Base-by-base conservation (phyloP, 75 land plant genomes). In the Cryptomeria japonica region DNA sequence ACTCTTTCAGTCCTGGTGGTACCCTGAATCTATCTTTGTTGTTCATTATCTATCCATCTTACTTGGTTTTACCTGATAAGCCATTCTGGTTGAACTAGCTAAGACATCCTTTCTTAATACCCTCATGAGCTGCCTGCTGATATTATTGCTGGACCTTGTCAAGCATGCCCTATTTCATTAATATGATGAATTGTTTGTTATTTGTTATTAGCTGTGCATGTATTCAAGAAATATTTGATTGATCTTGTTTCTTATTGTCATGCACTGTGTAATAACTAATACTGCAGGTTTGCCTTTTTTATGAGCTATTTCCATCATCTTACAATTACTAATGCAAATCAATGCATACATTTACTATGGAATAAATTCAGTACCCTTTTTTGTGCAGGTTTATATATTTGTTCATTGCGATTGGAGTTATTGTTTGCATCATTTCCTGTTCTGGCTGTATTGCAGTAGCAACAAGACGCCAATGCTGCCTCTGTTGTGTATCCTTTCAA, bases 311-410 rank as follows among this genome's bases (percentile, higher is more conserved):
- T 42, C 18, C 47, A 44, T 42, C 47, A 41, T 80, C 83, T 41
- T 80, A 72, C 10, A 72, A 72, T 34, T 75, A 75, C 34, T 75
- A 13, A 34, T 75, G 37, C 14, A 12, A 31, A 75, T 32, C 34
- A 2, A 75, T 75, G 37, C 77, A 75, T 28, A 10, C 16, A 34
- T 34, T 34, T 75, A 13, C 3, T 31, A 75, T 75, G 37, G 34
- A 75, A 32, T 32, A 34, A 53, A 55, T 22, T 72, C 25, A 3
- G 22, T 38, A 37, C 80, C 49, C 5, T 38, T 76, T 18, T 76
- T 53, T 61, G 73, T 93, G 91, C 98, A 98, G 99, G 99, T 98
- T 98, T 87, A 94, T 98, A 78, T 98, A 94, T 89, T 88, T 93
- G 44, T 97, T 98, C 82, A 92, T 96, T 90, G 99, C 90, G 19